Conservation (phyloP, 805 yeast genomes). For the Phaffomyces opuntiae region DNA sequence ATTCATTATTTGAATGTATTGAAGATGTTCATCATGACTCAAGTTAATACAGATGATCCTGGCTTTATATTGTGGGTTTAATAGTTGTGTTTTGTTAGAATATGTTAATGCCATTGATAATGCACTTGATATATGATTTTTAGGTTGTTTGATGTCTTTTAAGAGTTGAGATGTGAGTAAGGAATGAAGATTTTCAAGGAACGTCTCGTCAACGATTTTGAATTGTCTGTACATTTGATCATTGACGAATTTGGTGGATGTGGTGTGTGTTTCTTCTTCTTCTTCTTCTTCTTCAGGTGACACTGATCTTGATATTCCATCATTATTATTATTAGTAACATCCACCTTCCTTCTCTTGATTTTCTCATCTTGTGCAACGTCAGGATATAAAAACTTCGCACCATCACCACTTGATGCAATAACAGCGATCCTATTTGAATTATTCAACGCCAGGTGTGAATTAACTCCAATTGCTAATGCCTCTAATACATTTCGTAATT, state of each 20-base stretch:
- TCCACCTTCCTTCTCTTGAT: background rate
- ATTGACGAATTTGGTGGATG: constrained; percentile 26
- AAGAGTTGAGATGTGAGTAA: constrained; percentile 20
- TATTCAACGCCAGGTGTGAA: constrained; percentile 81
- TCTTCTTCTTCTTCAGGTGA: constrained; percentile 8
- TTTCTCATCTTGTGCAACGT: background rate
- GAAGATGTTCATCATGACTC: constrained; percentile 67
- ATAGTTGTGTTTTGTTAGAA: constrained; percentile 49
- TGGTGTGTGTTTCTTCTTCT: background rate
- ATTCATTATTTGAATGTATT: constrained; percentile 92
- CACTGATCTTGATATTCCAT: constrained; percentile 7
- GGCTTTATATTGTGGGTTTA: constrained; percentile 47
- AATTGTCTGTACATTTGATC: constrained; percentile 81
- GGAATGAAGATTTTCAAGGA: constrained; percentile 49
- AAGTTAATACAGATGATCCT: constrained; percentile 58
- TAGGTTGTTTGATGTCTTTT: constrained; percentile 26
- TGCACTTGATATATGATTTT: constrained; percentile 54
- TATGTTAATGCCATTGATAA: constrained; percentile 76
- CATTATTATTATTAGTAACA: background rate
- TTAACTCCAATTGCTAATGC: constrained; percentile 71
- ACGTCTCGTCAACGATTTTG: constrained; percentile 66
- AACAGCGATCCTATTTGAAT: constrained; percentile 76
- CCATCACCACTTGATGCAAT: constrained; percentile 70
- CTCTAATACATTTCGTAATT: constrained; percentile 38
- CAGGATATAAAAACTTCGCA: constrained; percentile 66